Evolutionary conservation across 495 filamentous ascomycete genomes (phyloP), one percentile per base, ranked within the genome.

Genomic region (Tuber melanosporum): DNA sequence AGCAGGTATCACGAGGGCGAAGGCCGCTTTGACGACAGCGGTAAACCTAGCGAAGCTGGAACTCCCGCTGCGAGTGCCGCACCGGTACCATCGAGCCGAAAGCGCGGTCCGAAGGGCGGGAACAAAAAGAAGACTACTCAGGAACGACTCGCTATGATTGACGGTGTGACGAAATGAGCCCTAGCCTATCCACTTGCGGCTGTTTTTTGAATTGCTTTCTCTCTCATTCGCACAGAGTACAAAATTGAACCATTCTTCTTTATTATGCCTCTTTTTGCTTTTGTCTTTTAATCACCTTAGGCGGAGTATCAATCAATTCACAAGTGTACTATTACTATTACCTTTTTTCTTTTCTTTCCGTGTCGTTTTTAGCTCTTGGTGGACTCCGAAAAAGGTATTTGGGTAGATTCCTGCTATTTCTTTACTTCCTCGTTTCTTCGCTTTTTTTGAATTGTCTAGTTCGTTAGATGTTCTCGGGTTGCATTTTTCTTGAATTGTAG

Each of bases 41-140:
- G 75, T 70, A 83, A 83, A 45, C 82, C 82, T 7, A 83, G 82
- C 45, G 82, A 83, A 74, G 79, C 79, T 10, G 78, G 76, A 32
- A 83, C 82, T 43, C 81, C 81, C 20, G 80, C 81, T 77, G 76
- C 80, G 44, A 77, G 47, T 62, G 49, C 74, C 73, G 73, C 76
- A 57, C 78, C 82, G 26, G 74, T 74, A 14, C 74, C 82, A 22
- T 62, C 75, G n/a, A 52, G 41, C 52, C 83, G 83, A 73, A 83
- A 82, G 66, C 71, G 79, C 32, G 82, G 82, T 9, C 80, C 82
- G 3, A 83, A 83, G 70, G 80, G 80, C 19, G 78, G 79, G n/a
- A 83, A 83, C 46, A 83, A 83, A 75, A 83, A 83, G 75, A 83
- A 83, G 75, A 83, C 82, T 41, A 83, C 82, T 57, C 82, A 83